Percentiles rank a stretch among this genome's conserved stretches.
These are phyloP conservation scores for Cyberlindnera meyerae DNA, from an alignment of 805 yeast genomes.

Conservation along the genomic window DNA sequence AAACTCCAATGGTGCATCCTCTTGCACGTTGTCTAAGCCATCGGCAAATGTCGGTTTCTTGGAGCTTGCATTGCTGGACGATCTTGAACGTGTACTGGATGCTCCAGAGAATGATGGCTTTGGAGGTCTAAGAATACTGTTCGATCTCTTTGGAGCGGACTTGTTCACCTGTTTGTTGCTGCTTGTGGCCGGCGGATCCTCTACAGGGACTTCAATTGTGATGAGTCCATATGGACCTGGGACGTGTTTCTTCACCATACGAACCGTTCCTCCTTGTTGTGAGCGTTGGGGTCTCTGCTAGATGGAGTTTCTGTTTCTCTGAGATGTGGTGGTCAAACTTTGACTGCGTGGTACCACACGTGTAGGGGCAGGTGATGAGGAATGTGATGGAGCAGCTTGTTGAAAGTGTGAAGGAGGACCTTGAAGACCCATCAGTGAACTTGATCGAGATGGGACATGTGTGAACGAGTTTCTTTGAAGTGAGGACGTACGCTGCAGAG, in stretches of 20 bases:
- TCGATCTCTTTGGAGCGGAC: conserved; percentile 8
- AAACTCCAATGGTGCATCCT: conserved; percentile 14
- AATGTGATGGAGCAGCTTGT: conserved; percentile 1
- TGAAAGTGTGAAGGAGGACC: conserved; percentile 14
- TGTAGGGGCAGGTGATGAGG: background rate
- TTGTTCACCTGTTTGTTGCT: too few relatives aligned
- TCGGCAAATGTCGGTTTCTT: conserved; percentile 18
- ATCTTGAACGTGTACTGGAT: conserved; percentile 6
- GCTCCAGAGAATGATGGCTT: conserved; percentile 9
- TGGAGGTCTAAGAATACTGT: conserved; percentile 14
- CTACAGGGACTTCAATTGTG: conserved; percentile 61
- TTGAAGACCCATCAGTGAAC: conserved; percentile 22
- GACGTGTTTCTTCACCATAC: conserved; percentile 52
- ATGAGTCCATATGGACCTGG: conserved; percentile 72
- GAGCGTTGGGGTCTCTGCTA: conserved; percentile 1
- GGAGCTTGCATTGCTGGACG: conserved; percentile 12
- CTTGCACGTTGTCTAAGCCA: conserved; percentile 20
- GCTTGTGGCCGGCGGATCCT: too few relatives aligned
- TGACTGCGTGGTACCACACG: conserved; percentile 10
- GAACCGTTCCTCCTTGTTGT: conserved; percentile 17
- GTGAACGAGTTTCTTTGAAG: conserved; percentile 15
- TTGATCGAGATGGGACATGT: conserved; percentile 13
- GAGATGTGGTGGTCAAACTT: conserved; percentile 13
- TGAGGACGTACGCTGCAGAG: conserved; percentile 23
- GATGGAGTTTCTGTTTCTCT: background rate